These are phyloP conservation scores for Bryoglossum gracile DNA, from an alignment of 495 filamentous ascomycete genomes.

Conservation along the genomic window DNA sequence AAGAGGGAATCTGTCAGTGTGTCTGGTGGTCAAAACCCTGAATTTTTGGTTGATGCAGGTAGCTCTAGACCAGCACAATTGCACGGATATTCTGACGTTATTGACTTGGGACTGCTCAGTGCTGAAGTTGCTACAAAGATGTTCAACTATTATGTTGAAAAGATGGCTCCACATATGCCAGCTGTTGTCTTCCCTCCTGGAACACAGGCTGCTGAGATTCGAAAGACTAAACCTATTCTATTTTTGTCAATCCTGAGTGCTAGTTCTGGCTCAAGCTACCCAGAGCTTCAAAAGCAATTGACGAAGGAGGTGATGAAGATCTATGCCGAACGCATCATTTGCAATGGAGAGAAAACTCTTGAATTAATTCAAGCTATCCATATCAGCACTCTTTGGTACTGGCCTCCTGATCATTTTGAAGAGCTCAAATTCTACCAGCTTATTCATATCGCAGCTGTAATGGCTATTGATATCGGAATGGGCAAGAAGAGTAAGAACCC, in stretches of 20 bases:
- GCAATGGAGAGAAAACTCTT: conserved; percentile 73
- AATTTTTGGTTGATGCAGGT: background rate
- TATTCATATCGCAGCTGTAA: conserved; percentile 72
- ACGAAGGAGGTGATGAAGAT: conserved; percentile 63
- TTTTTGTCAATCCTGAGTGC: conserved; percentile 74
- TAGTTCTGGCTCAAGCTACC: conserved; percentile 54
- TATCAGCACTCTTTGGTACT: conserved; percentile 71
- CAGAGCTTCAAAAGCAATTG: conserved; percentile 51
- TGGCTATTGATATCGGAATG: conserved; percentile 85
- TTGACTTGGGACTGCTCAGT: conserved; percentile 62
- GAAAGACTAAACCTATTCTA: conserved; percentile 65
- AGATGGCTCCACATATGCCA: conserved; percentile 67
- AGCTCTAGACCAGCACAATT: conserved; percentile 5
- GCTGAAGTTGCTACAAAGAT: conserved; percentile 53
- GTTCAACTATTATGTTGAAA: conserved; percentile 60
- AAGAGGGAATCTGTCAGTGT: background rate
- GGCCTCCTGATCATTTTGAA: conserved; percentile 72
- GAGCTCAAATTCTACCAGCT: conserved; percentile 90
- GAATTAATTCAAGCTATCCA: conserved; percentile 80
- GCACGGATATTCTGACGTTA: conserved; percentile 50
- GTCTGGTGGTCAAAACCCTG: background rate
- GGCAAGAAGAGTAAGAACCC: conserved; percentile 43
- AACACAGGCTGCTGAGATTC: conserved; percentile 59
- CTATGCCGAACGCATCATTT: conserved; percentile 66
- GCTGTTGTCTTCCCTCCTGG: conserved; percentile 66